Conservation (phyloP, 768 basidiomycete genomes). For the Strobilomyces echinocephalus region DNA sequence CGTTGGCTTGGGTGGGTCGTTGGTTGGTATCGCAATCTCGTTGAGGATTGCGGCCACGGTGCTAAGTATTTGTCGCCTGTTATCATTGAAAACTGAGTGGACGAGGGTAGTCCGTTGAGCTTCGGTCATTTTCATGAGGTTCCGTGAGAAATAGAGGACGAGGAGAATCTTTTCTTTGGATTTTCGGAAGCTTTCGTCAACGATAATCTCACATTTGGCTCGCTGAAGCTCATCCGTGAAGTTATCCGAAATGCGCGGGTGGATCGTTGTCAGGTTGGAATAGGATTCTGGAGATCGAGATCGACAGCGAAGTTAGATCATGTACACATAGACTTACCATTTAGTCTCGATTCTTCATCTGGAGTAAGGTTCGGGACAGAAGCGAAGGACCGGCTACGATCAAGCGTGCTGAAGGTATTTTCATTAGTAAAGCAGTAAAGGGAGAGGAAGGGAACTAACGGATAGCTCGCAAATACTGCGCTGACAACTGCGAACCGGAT, state of each 20-base stretch:
- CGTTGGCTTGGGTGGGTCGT: conserved; percentile 7
- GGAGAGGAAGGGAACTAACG: conserved; percentile 8
- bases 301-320: neutral
- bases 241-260: conserved; percentile 17
- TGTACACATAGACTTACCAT: conserved; percentile 1
- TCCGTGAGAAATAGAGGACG: conserved; percentile 12
- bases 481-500: conserved; percentile 23
- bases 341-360: conserved; percentile 14
- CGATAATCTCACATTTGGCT: conserved; percentile 11
- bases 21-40: conserved; percentile 1
- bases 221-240: conserved; percentile 19
- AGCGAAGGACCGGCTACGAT: conserved; percentile 15
- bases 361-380: conserved; percentile 10
- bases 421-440: neutral
- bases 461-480: conserved; percentile 26
- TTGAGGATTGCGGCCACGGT: conserved; percentile 17
- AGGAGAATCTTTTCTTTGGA: conserved; percentile 24
- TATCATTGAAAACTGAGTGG: conserved; percentile 12
- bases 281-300: conserved; percentile 12
- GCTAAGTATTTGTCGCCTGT: conserved; percentile 7
- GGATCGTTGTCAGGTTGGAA: conserved; percentile 9
- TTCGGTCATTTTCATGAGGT: conserved; percentile 11
- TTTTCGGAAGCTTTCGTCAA: conserved; percentile 17
- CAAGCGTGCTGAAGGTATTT: conserved; percentile 11
- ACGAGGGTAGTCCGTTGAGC: conserved; percentile 12